Base-by-base conservation (phyloP, 352 stramenopile species). In the Thraustochytrium sp. region DNA sequence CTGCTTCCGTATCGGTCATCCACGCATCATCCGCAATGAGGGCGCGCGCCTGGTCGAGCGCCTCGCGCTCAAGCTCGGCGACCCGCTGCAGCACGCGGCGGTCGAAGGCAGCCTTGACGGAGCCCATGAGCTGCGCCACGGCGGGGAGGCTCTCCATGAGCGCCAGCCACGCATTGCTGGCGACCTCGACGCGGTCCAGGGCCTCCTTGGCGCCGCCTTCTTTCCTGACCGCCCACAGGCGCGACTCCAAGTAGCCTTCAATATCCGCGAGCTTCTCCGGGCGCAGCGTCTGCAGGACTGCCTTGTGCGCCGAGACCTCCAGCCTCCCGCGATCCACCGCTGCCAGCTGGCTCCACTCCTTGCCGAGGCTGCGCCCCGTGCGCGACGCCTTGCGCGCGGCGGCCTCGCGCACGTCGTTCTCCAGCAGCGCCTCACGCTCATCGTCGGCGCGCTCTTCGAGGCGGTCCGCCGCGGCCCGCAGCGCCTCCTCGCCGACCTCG, bases 141-240 rank as follows among this genome's bases (percentile, higher is more conserved):
- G 16, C 29, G 11, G 68, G 68, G 23, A 44, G 18, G 26, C 46
- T 64, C n/a, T 80, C 68, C 53, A 80, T 72, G 48, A 80, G 68
- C 13, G 44, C 68, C 46, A 75, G 68, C 68, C 68, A 80, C 18
- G 68, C 53, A 31, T 26, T 72, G 37, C 68, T 80, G 3, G 68
- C 68, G 13, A 63, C 37, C 31, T 80, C 68, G 13, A 80, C 34
- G 11, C 40, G 13, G 37, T 61, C 48, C 8, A 80, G 31, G n/a
- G 4, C 31, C 40, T 65, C 40, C 18, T 72, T 38, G 23, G 29
- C 44, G 18, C 68, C 34, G 8, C 68, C 34, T 72, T 51, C 31
- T 21, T 48, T 9, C 49, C 53, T 46, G 18, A 46, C 42, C 16
- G 42, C 53, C 31, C 46, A 46, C 23, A 80, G 13, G 11, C 53